Percentiles rank a stretch among this genome's conserved stretches.
Evolutionary conservation across 2,329 filamentous ascomycete species (phyloP).

Genomic region (Canariomyces notabilis): DNA sequence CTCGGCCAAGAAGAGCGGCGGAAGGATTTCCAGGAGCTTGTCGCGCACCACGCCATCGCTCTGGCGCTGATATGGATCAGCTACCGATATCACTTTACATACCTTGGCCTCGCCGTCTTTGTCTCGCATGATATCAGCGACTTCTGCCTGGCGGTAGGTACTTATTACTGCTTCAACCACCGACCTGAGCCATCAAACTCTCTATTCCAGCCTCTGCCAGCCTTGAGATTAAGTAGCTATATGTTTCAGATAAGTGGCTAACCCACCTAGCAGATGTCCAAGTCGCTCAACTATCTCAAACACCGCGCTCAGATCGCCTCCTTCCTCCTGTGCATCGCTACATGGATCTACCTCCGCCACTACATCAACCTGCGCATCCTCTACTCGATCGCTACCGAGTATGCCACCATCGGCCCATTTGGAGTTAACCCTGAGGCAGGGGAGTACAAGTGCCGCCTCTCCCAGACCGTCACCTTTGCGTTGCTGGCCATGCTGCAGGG

Average conservation of each 20-base stretch:
- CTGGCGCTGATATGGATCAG: too few species aligned
- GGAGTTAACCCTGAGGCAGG: neutral
- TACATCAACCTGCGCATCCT: neutral
- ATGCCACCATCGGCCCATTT: neutral
- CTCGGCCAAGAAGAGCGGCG: too few species aligned
- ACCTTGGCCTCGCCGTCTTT: too few species aligned
- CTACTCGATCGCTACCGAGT: neutral
- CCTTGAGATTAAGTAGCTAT: neutral
- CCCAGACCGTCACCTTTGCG: neutral
- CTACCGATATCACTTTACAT: too few species aligned
- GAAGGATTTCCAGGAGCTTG: too few species aligned
- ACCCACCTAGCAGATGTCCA: neutral
- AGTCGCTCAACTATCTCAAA: neutral
- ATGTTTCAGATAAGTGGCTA: neutral
- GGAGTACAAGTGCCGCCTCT: neutral
- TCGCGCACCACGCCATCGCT: too few species aligned
- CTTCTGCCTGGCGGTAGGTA: neutral
- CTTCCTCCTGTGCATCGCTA: neutral
- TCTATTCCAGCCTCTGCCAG: neutral
- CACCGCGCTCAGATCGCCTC: neutral
- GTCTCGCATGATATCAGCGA: too few species aligned
- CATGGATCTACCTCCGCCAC: neutral
- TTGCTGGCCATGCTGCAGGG: neutral
- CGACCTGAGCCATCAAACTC: too few species aligned
- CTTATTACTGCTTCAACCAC: neutral